phyloP scores from a whole-genome alignment of 176 grass and related monocot genomes.

The Canna indica region DNA sequence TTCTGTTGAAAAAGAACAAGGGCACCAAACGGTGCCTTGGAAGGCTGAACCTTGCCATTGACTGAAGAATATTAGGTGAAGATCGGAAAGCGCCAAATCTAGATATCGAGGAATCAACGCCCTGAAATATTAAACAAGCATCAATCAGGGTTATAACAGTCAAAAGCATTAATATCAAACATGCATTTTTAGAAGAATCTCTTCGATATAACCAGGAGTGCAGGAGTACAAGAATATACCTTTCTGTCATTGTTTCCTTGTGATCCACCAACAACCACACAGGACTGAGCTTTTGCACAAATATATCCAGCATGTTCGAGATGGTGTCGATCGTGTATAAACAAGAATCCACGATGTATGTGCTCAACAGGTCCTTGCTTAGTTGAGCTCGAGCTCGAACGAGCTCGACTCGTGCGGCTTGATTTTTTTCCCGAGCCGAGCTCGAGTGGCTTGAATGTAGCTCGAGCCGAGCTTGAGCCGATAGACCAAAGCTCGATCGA shows the following conservation, averaged over 20 bases:
- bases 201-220: slow-evolving; percentile 2
- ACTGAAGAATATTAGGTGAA: slow-evolving; percentile 62
- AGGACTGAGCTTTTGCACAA: slow-evolving; percentile 92
- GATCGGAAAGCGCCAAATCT: slow-evolving; percentile 65
- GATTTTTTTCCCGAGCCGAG: too few relatives aligned
- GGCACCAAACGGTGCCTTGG: too few relatives aligned
- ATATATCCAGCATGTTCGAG: slow-evolving; percentile 96
- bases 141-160: not conserved
- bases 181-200: not conserved
- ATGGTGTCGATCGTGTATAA: slow-evolving; percentile 94
- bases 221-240: slow-evolving; percentile 35
- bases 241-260: slow-evolving; percentile 40
- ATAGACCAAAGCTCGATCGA: too few relatives aligned
- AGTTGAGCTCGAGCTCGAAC: too few relatives aligned
- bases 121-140: slow-evolving; percentile 30
- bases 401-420: too few relatives aligned
- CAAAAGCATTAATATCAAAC: not conserved
- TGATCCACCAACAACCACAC: slow-evolving; percentile 80
- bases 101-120: slow-evolving; percentile 43
- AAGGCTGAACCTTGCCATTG: too few relatives aligned
- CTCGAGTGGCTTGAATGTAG: too few relatives aligned
- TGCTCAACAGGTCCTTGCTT: slow-evolving; percentile 99
- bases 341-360: slow-evolving; percentile 81
- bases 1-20: too few relatives aligned
- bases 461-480: too few relatives aligned